phyloP scores from a whole-genome alignment of 2,329 filamentous ascomycete species.

The Exserohilum turcica region DNA sequence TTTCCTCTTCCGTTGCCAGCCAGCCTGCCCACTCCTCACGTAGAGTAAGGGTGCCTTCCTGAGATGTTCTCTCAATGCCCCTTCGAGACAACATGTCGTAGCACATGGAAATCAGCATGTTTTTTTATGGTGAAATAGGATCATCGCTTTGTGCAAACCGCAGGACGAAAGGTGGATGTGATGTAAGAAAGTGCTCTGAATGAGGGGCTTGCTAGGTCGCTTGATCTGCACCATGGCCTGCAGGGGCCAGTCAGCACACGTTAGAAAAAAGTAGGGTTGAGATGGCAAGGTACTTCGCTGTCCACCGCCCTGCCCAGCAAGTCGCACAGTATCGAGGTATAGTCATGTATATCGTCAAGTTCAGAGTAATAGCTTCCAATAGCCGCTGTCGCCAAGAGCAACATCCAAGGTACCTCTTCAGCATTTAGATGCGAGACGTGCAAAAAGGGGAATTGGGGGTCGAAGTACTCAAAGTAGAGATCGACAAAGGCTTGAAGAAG shows the following conservation, averaged over 20 bases:
- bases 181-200: not conserved
- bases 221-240: not conserved
- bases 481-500: constrained; percentile 3
- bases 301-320: constrained; percentile 1
- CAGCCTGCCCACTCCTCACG: not conserved
- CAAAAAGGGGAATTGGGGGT: constrained; percentile 2
- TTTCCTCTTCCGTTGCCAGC: not conserved
- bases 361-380: constrained; percentile 7
- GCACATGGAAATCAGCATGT: not conserved
- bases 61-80: not conserved
- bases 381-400: not conserved
- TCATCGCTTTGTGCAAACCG: not conserved
- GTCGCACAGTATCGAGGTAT: not conserved
- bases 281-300: not conserved
- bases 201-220: not conserved
- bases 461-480: constrained; percentile 8
- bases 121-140: not conserved
- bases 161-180: not conserved
- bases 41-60: not conserved
- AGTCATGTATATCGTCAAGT: not conserved
- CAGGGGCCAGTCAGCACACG: not conserved
- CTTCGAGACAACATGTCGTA: not conserved
- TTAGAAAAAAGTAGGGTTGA: not conserved
- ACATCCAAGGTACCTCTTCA: not conserved
- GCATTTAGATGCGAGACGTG: not conserved